Conservation (phyloP, 2,329 filamentous ascomycete species). For the Sporothrix dimorphospora region DNA sequence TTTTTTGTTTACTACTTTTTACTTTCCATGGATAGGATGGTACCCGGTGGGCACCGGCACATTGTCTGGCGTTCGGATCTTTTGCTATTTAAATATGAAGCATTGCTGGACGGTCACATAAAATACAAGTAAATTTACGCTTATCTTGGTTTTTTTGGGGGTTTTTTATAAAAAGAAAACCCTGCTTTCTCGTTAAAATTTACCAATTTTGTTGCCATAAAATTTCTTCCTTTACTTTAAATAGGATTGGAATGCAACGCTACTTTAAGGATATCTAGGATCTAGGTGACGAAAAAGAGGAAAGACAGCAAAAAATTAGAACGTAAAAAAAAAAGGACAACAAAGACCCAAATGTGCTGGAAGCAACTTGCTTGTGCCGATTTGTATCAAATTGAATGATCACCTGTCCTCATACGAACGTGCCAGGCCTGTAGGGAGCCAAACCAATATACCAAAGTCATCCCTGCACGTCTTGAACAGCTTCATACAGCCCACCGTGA, state of each 20-base stretch:
- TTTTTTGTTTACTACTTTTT: neutral
- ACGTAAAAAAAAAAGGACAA: neutral
- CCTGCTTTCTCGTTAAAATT: neutral
- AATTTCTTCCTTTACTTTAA: neutral
- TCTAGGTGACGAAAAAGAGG: constrained; percentile 1
- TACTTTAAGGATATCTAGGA: constrained; percentile 21
- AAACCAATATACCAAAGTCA: neutral
- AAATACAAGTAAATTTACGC: neutral
- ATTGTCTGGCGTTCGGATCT: constrained; percentile 3
- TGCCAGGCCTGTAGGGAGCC: neutral
- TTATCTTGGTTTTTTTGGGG: too few relatives aligned
- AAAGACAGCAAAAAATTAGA: neutral
- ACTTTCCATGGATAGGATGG: neutral
- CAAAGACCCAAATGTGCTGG: neutral
- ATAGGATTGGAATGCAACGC: neutral
- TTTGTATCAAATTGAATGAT: neutral
- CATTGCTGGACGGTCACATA: neutral
- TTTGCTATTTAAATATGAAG: neutral
- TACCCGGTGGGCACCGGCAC: neutral
- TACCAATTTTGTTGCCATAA: neutral
- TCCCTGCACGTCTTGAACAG: neutral
- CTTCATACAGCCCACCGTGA: neutral
- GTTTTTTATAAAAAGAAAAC: neutral
- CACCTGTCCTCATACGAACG: constrained; percentile 2
- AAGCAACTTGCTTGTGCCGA: neutral